Evolutionary conservation across 768 basidiomycete genomes (phyloP).

Genomic region (Lactarius hatsudake): DNA sequence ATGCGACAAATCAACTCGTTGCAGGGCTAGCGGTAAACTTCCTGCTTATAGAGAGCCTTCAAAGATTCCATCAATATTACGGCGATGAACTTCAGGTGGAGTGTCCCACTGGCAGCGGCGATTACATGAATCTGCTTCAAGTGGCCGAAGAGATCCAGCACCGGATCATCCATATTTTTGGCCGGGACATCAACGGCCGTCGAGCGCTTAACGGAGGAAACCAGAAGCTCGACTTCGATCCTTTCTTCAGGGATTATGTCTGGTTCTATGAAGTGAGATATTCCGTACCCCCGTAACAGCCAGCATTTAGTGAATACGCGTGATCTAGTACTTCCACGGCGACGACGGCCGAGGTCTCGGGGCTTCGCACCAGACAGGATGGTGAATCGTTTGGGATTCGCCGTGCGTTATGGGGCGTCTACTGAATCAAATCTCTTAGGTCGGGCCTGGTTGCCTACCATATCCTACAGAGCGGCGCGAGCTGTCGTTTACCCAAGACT

Average conservation of each 20-base stretch:
- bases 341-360: conserved; percentile 91
- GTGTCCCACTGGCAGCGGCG: conserved; percentile 96
- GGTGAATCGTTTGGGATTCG: conserved; percentile 46
- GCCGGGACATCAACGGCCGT: conserved; percentile 82
- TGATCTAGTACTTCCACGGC: conserved; percentile 83
- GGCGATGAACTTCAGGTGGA: conserved; percentile 91
- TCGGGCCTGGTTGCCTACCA: conserved; percentile 89
- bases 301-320: not conserved
- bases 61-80: conserved; percentile 97
- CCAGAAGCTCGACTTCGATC: conserved; percentile 82
- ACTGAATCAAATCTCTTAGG: conserved; percentile 40
- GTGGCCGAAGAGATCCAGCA: conserved; percentile 99
- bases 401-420: not conserved
- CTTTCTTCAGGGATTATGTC: conserved; percentile 95
- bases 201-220: conserved; percentile 93
- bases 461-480: conserved; percentile 86
- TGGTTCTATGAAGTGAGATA: conserved; percentile 83
- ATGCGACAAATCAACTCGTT: conserved; percentile 12
- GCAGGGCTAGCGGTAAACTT: conserved; percentile 96
- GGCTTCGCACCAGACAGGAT: conserved; percentile 98
- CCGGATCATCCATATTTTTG: conserved; percentile 97
- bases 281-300: not conserved
- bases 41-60: conserved; percentile 91
- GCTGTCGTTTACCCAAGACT: conserved; percentile 88
- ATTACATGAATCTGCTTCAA: conserved; percentile 91